Base-by-base conservation (phyloP, 129 eudicot species). In the Scalesia atractyloides region DNA sequence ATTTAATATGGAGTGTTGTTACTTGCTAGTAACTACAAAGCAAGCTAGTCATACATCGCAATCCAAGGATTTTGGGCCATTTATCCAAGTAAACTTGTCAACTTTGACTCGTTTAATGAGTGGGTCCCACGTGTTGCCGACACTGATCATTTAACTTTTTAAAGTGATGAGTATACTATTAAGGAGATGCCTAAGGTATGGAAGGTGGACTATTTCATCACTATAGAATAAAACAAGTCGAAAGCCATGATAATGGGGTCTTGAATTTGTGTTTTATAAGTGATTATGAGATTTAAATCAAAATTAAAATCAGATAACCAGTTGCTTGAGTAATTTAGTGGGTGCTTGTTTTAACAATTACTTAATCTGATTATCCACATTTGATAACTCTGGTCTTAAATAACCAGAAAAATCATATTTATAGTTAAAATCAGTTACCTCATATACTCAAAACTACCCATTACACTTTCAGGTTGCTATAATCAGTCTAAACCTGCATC, bases 1-100 rank as follows among this genome's bases (percentile, higher is more conserved):
- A 79, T 46, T 59, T 24, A 68, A n/a, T 66, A 81, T 10, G 3
- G 19, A 34, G 30, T 41, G 50, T 64, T 9, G 16, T 69, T 57
- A 72, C 18, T 56, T 39, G 33, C 5, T 15, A 64, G 66, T 53
- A 20, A 17, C 41, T 20, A 47, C 26, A 62, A 20, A 33, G 9
- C 14, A 17, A 64, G 60, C 73, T 15, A 61, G 7, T 1, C 13
- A 15, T 60, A 60, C 2, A 3, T 30, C 43, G 13, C 54, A 6
- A 53, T 53, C 12, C 12, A 60, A 60, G 66, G 66, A 33, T 13
- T 22, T 60, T 59, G 65, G 17, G 17, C 43, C 66, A 56, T 19
- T 56, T 56, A 3, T 52, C 7, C 19, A 30, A 30, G 43, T 33
- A 7, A 9, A 30, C 19, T 33, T 33, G 1, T 33, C 41, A 26